phyloP scores from a whole-genome alignment of 805 yeast species.

The Candida nanaspora region DNA sequence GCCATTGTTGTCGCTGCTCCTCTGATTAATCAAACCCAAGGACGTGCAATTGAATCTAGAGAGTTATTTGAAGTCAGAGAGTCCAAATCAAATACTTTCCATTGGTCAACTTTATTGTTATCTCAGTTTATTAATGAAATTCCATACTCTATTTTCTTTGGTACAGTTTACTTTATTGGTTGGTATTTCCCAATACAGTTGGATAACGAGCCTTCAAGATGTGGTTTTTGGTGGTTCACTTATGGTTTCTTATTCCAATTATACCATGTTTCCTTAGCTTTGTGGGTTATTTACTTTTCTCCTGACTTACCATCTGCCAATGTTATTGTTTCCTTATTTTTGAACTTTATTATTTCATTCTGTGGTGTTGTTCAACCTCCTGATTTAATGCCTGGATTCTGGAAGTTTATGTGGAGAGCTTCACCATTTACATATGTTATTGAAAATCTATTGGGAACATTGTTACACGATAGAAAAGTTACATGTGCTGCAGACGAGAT shows the following conservation, averaged over 20 bases:
- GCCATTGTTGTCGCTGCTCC: slow-evolving; percentile 53
- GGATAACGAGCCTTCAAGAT: slow-evolving; percentile 27
- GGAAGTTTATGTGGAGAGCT: slow-evolving; percentile 75
- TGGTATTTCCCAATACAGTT: slow-evolving; percentile 31
- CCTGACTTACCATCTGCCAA: slow-evolving; percentile 65
- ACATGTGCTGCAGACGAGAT: slow-evolving; percentile 43
- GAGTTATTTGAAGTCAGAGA: slow-evolving; percentile 67
- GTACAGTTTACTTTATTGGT: slow-evolving; percentile 39
- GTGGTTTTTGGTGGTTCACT: slow-evolving; percentile 40
- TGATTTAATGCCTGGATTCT: slow-evolving; percentile 63
- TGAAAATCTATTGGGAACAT: slow-evolving; percentile 40
- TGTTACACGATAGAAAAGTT: slow-evolving; percentile 44
- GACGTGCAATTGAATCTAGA: slow-evolving; percentile 47
- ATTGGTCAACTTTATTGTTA: slow-evolving; percentile 55
- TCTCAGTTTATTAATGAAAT: slow-evolving; percentile 50
- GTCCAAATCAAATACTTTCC: slow-evolving; percentile 62
- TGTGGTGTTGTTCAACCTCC: slow-evolving; percentile 65
- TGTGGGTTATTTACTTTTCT: slow-evolving; percentile 48
- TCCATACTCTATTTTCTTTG: slow-evolving; percentile 46
- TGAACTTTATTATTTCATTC: slow-evolving; percentile 53
- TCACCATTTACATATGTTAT: slow-evolving; percentile 71
- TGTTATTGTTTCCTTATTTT: slow-evolving; percentile 47
- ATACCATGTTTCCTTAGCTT: slow-evolving; percentile 42
- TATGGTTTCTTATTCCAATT: slow-evolving; percentile 34
- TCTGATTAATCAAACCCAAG: slow-evolving; percentile 57